phyloP scores from a whole-genome alignment of 2,329 filamentous ascomycete genomes.

The Hymenoscyphus linearis region DNA sequence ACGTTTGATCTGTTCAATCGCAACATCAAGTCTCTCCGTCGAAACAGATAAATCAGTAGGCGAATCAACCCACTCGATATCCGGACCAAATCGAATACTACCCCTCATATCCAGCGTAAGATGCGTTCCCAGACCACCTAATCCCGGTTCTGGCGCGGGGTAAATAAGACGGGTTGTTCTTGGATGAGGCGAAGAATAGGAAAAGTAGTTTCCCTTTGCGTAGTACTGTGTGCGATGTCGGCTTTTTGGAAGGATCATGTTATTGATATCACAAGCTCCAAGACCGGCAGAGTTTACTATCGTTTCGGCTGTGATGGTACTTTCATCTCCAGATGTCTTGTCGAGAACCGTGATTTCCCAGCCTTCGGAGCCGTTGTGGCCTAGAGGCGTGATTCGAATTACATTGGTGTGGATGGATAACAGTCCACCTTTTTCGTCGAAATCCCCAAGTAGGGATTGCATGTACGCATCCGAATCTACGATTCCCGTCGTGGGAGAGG shows the following conservation, averaged over 20 bases:
- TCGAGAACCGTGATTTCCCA: constrained; percentile 63
- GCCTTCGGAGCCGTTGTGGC: constrained; percentile 46
- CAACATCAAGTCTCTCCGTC: constrained; percentile 54
- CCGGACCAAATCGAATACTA: constrained; percentile 84
- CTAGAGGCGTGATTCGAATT: constrained; percentile 41
- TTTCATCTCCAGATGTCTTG: constrained; percentile 40
- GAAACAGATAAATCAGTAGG: constrained; percentile 67
- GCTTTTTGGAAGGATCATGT: constrained; percentile 65
- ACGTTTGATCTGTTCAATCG: constrained; percentile 66
- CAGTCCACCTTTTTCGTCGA: constrained; percentile 72
- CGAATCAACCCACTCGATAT: constrained; percentile 84
- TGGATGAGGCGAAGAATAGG: constrained; percentile 63
- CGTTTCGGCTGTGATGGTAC: constrained; percentile 65
- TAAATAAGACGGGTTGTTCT: constrained; percentile 73
- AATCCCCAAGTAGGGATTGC: constrained; percentile 69
- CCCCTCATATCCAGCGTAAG: constrained; percentile 85
- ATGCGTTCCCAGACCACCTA: constrained; percentile 85
- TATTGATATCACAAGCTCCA: constrained; percentile 69
- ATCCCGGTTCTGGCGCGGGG: constrained; percentile 75
- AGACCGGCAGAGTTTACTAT: constrained; percentile 85
- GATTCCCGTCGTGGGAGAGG: constrained; percentile 82
- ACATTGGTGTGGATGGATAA: constrained; percentile 67
- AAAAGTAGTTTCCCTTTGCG: constrained; percentile 95
- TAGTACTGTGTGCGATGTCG: constrained; percentile 62
- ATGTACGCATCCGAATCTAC: constrained; percentile 83